Base-by-base conservation (phyloP, 257 asterid species). In the Scutellaria galericulata region DNA sequence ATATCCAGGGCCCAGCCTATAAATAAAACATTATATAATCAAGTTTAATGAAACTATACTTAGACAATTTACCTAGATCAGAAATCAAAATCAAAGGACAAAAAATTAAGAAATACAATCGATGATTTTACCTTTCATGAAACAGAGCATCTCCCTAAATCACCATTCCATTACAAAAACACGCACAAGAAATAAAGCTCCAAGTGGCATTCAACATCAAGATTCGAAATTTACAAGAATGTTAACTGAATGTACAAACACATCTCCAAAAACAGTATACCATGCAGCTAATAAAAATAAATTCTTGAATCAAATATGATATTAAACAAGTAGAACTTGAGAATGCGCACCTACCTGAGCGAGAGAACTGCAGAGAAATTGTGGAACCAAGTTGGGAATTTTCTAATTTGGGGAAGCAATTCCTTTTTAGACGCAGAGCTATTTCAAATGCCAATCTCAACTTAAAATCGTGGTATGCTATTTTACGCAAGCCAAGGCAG, bases 161-260 rank as follows among this genome's bases (percentile, higher is more conserved):
- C 72, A 13, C 35, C 58, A 52, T 22, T 39, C 24, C 61, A 62
- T 55, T 7, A 56, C 67, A 62, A 46, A 73, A 54, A 10, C 47
- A 65, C 10, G 70, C 39, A 64, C 47, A 72, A 11, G 54, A 74
- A 70, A 70, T 42, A 24, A 70, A 72, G 47, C 70, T 64, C 57
- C 48, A 31, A 59, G 52, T 55, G 66, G 39, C 52, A 61, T 74
- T 74, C 66, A 56, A 79, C 74, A 74, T 74, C 83, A 60, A 55
- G 15, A 6, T 27, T 56, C 51, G 31, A 73, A 59, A 53, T 64
- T 65, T 9, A 44, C 57, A 37, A 65, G 41, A 39, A 42, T 66
- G 14, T 39, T 18, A 66, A 50, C 73, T 61, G 35, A 71, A 66
- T 51, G 27, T 12, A 27, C 44, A 10, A 11, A 47, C 50, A 13